Base-by-base conservation (phyloP, 176 grass and related monocot genomes). In the Carex kokanica region DNA sequence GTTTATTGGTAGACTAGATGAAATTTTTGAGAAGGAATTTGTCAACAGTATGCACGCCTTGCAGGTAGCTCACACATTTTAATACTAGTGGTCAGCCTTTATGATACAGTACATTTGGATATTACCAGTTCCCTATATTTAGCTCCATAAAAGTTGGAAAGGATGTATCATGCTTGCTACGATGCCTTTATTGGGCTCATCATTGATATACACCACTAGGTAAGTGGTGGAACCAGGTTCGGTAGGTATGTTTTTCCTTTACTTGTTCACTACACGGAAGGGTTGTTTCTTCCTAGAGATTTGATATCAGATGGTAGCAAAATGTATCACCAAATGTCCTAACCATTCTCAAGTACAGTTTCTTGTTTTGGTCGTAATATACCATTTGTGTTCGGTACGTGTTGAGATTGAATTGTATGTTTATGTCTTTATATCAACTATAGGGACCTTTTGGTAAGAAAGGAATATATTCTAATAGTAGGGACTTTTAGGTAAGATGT, bases 61-160 rank as follows among this genome's bases (percentile, higher is more conserved):
- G 88, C 95, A 93, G 95, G 95, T 94, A 94, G 47, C 32, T 62
- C 3, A 23, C 38, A 34, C 49, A 18, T 83, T 64, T 67, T 73
- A 80, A 40, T 65, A 72, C 43, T 23, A 60, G 43, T 78, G 15
- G 12, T 51, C 21, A 53, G 24, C 72, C 18, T 54, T 29, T 47
- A 75, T 54, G 8, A 75, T 17, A 72, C 2, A 4, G 1, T 40
- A 18, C 6, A 31, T 41, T 36, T 40, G 65, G 16, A n/a, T 69
- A 8, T 18, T 18, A 0, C 15, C 4, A 17, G 24, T 34, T 67
- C 6, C 32, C 31, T 40, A 18, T 38, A 69, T 40, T 40, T n/a
- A 18, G 45, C 16, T n/a, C 1, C 65, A 14, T 8, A n/a, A 68
- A 66, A 40, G 15, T 29, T 41, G 16, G 65, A 69, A 66, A 66